Conservation (phyloP, 768 basidiomycete genomes). For the Tricholoma sp. region DNA sequence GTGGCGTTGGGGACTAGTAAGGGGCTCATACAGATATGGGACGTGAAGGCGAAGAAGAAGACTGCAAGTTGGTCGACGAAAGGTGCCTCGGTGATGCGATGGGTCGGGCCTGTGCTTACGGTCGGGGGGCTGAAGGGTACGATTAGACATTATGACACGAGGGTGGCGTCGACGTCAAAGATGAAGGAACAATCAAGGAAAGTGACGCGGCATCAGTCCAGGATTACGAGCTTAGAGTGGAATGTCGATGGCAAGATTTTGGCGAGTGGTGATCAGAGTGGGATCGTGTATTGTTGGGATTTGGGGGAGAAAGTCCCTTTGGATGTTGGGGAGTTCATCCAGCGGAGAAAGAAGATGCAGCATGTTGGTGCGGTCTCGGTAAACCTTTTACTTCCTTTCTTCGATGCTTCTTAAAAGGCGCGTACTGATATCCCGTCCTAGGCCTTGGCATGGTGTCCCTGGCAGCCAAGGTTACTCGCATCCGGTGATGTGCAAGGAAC, state of each 20-base stretch:
- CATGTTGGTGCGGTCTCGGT: slow-evolving; percentile 58
- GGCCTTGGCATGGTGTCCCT: slow-evolving; percentile 89
- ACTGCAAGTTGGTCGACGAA: slow-evolving; percentile 50
- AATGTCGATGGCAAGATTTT: slow-evolving; percentile 58
- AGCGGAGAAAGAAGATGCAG: slow-evolving; percentile 63
- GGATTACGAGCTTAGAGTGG: slow-evolving; percentile 66
- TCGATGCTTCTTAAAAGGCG: not conserved
- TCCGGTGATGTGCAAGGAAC: slow-evolving; percentile 62
- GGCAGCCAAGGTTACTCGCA: slow-evolving; percentile 77
- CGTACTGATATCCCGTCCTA: slow-evolving; percentile 18
- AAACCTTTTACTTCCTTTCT: slow-evolving; percentile 13
- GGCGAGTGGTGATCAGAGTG: slow-evolving; percentile 74
- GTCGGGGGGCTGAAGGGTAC: slow-evolving; percentile 64
- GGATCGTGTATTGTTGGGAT: slow-evolving; percentile 78
- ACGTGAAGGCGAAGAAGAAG: slow-evolving; percentile 51
- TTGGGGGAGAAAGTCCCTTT: slow-evolving; percentile 44
- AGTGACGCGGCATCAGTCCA: slow-evolving; percentile 61
- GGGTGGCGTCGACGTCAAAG: slow-evolving; percentile 39
- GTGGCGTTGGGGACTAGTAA: slow-evolving; percentile 59
- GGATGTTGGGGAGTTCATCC: slow-evolving; percentile 50
- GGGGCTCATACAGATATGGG: slow-evolving; percentile 72
- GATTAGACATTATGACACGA: slow-evolving; percentile 70
- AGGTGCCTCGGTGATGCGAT: slow-evolving; percentile 59
- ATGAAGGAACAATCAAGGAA: slow-evolving; percentile 57
- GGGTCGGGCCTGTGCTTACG: slow-evolving; percentile 61